A percentile compares a stretch with the other conserved stretches of the same genome.
These are phyloP conservation scores for Aspergillus fischeri DNA, from an alignment of 2,329 filamentous ascomycete genomes.

Conservation along the genomic window DNA sequence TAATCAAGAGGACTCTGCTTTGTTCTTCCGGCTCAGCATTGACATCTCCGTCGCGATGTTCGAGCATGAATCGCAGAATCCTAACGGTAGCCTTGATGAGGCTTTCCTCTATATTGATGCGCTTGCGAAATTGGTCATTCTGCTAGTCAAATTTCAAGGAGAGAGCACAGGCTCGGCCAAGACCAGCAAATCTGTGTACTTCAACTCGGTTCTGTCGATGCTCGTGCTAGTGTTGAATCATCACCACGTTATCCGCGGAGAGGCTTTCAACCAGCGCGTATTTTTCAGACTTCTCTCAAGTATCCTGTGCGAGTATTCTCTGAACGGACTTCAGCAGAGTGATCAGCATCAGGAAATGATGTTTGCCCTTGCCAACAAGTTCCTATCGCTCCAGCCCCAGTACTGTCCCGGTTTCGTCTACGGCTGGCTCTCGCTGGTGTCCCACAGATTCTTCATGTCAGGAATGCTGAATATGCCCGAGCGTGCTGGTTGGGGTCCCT, in stretches of 20 bases:
- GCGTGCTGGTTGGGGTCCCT: conserved; percentile 69
- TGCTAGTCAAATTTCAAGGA: conserved; percentile 69
- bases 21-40: conserved; percentile 76
- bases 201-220: conserved; percentile 75
- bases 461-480: conserved; percentile 65
- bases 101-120: conserved; percentile 70
- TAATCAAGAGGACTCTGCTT: conserved; percentile 68
- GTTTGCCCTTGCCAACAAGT: conserved; percentile 64
- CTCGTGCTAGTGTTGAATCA: conserved; percentile 77
- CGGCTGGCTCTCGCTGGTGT: conserved; percentile 75
- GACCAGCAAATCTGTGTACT: conserved; percentile 63
- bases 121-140: conserved; percentile 72
- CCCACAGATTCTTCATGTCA: conserved; percentile 81
- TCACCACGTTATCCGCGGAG: conserved; percentile 75
- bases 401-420: conserved; percentile 80
- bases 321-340: conserved; percentile 54
- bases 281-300: conserved; percentile 88
- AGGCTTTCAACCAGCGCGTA: conserved; percentile 79
- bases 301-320: conserved; percentile 70
- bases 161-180: conserved; percentile 57
- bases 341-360: conserved; percentile 66
- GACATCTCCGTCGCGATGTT: conserved; percentile 75
- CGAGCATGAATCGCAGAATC: conserved; percentile 63
- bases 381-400: conserved; percentile 70
- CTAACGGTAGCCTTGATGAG: conserved; percentile 57